A percentile compares a stretch with the other conserved stretches of the same genome.
Evolutionary conservation across 2,329 filamentous ascomycete genomes (phyloP).

Genomic region (Colletotrichum incanum): DNA sequence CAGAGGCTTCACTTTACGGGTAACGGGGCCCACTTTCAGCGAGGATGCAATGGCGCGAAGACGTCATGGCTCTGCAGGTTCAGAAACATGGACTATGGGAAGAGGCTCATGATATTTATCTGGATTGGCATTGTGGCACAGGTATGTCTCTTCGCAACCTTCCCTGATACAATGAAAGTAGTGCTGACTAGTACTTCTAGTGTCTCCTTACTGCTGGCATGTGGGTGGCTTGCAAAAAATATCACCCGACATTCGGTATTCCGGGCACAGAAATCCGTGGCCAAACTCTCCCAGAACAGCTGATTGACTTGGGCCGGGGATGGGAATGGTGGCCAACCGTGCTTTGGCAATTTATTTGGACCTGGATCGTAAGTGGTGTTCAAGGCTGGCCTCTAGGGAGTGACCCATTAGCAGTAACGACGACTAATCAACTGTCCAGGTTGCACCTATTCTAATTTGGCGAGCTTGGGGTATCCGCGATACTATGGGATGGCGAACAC

Average conservation of each 20-base stretch:
- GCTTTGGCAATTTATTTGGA: constrained; percentile 70
- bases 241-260: constrained; percentile 67
- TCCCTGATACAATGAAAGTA: too few relatives aligned
- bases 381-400: too few relatives aligned
- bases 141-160: constrained; percentile 51
- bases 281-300: constrained; percentile 56
- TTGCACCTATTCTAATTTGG: constrained; percentile 68
- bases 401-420: not conserved
- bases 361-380: constrained; percentile 59
- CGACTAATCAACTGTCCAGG: constrained; percentile 45
- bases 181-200: constrained; percentile 51
- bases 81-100: constrained; percentile 55
- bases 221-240: constrained; percentile 71
- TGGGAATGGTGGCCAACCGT: constrained; percentile 75
- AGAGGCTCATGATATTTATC: constrained; percentile 61
- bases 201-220: constrained; percentile 67
- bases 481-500: constrained; percentile 70
- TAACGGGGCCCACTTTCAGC: not conserved
- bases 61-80: constrained; percentile 54
- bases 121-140: constrained; percentile 64
- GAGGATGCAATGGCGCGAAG: constrained; percentile 48
- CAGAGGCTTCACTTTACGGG: constrained; percentile 55
- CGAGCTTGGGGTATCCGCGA: constrained; percentile 68
- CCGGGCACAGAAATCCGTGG: constrained; percentile 54
- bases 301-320: constrained; percentile 61